Percentiles rank a stretch among this genome's conserved stretches.
These are phyloP conservation scores for Pichiaceae sp. DNA, from an alignment of 1,139 yeast genomes.

Conservation along the genomic window DNA sequence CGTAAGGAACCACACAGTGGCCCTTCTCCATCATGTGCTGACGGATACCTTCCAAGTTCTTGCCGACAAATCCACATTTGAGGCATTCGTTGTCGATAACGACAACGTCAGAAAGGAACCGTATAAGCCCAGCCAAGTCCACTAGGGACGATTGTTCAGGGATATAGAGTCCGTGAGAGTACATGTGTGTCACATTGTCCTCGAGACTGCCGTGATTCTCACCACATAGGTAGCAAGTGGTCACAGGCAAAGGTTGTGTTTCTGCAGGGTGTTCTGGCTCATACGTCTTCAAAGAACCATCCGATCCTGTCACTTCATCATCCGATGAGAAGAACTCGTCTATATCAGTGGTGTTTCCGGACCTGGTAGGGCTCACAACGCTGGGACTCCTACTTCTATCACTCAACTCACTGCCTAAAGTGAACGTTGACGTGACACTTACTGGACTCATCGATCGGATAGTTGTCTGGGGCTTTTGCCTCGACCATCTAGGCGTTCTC, in stretches of 20 bases:
- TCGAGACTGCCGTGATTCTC: constrained; percentile 32
- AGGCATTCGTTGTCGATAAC: constrained; percentile 40
- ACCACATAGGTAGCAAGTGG: constrained; percentile 39
- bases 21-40: constrained; percentile 47
- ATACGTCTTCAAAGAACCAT: constrained; percentile 21
- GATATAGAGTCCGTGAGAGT: constrained; percentile 40
- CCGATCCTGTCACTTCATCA: constrained; percentile 17
- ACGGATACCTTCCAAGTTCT: constrained; percentile 38
- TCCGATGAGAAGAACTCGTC: constrained; percentile 15
- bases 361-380: not conserved
- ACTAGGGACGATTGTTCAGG: constrained; percentile 37
- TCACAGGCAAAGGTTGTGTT: constrained; percentile 19
- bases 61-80: constrained; percentile 46
- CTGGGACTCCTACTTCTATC: not conserved
- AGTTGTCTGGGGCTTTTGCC: too few species aligned
- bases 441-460: constrained; percentile 41
- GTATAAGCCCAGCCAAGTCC: constrained; percentile 37
- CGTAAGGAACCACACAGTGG: constrained; percentile 48
- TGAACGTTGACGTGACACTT: constrained; percentile 51
- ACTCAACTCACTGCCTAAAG: constrained; percentile 37
- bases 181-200: constrained; percentile 40
- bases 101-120: constrained; percentile 35
- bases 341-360: constrained; percentile 18
- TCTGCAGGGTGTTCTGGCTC: constrained; percentile 24
- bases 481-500: not conserved